Conservation (phyloP, 1,284 basidiomycete species). For the Moesziomyces sp. region DNA sequence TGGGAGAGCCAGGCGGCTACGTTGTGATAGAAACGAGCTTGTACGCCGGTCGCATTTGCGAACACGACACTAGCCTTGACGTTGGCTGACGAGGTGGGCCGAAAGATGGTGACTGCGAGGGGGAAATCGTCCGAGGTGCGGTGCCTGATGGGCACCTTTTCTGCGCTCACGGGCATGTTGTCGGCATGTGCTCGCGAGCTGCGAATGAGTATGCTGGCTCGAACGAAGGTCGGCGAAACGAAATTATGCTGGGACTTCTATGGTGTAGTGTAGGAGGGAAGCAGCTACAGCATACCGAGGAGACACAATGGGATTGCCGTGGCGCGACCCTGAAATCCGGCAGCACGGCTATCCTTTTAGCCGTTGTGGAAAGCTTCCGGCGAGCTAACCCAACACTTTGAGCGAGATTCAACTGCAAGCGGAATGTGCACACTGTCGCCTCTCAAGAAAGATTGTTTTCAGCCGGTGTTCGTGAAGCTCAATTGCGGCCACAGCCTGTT, state of each 20-base stretch:
- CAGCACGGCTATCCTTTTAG: not conserved
- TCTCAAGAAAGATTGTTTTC: too few species aligned
- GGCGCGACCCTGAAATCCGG: not conserved
- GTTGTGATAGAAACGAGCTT: constrained; percentile 55
- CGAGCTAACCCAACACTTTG: not conserved
- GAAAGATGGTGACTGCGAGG: constrained; percentile 43
- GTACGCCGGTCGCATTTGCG: constrained; percentile 55
- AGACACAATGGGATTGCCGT: too few species aligned
- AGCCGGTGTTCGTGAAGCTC: too few species aligned
- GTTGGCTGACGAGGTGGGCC: constrained; percentile 14
- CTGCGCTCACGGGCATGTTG: constrained; percentile 18
- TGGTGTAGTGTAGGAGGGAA: not conserved
- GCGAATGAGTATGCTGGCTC: not conserved
- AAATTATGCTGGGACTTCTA: not conserved
- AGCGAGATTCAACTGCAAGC: too few species aligned
- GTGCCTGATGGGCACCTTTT: constrained; percentile 28
- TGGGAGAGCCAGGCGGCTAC: constrained; percentile 46
- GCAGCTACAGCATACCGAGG: not conserved
- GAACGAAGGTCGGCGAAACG: not conserved
- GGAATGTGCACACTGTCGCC: too few species aligned
- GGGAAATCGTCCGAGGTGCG: constrained; percentile 44
- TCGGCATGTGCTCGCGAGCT: not conserved
- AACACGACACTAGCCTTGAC: constrained; percentile 42
- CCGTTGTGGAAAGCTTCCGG: not conserved
- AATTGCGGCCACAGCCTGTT: too few species aligned